Evolutionary conservation across 2,329 filamentous ascomycete genomes (phyloP).

Genomic region (Neofusicoccum sp.): DNA sequence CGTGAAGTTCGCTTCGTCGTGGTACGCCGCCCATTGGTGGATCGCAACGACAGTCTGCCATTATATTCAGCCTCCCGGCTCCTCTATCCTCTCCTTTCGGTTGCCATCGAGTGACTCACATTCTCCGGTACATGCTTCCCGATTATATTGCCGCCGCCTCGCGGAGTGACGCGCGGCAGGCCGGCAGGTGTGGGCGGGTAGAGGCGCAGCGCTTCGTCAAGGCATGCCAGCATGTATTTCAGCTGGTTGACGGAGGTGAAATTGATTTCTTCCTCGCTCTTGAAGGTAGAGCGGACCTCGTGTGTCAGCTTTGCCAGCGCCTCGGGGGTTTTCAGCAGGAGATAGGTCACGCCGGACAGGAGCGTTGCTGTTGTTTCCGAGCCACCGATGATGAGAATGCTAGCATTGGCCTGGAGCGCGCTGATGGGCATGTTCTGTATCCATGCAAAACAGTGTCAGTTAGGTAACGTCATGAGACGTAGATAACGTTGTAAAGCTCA

Average conservation of each 20-base stretch:
- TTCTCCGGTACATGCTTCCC: constrained; percentile 40
- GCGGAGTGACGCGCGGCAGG: constrained; percentile 39
- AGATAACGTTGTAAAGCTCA: neutral
- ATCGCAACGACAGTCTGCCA: constrained; percentile 33
- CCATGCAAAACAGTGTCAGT: neutral
- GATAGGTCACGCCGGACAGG: constrained; percentile 35
- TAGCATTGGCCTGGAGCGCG: constrained; percentile 19
- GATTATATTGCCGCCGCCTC: constrained; percentile 40
- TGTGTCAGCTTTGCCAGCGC: constrained; percentile 29
- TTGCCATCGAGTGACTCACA: neutral
- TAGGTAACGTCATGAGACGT: no score
- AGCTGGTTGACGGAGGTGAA: constrained; percentile 34
- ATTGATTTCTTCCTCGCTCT: constrained; percentile 35
- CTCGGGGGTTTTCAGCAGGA: constrained; percentile 32
- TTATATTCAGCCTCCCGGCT: neutral
- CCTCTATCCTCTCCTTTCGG: neutral
- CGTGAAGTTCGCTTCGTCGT: constrained; percentile 35
- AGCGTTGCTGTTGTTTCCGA: constrained; percentile 38
- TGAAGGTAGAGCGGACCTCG: constrained; percentile 33
- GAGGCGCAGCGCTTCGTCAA: constrained; percentile 50
- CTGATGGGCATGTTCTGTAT: neutral
- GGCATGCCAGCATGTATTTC: constrained; percentile 48
- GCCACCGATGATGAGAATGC: constrained; percentile 31
- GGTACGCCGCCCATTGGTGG: constrained; percentile 33
- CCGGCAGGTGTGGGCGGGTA: constrained; percentile 50